phyloP scores from a whole-genome alignment of 305 asterid species.

The Solanum aculeatissimum region DNA sequence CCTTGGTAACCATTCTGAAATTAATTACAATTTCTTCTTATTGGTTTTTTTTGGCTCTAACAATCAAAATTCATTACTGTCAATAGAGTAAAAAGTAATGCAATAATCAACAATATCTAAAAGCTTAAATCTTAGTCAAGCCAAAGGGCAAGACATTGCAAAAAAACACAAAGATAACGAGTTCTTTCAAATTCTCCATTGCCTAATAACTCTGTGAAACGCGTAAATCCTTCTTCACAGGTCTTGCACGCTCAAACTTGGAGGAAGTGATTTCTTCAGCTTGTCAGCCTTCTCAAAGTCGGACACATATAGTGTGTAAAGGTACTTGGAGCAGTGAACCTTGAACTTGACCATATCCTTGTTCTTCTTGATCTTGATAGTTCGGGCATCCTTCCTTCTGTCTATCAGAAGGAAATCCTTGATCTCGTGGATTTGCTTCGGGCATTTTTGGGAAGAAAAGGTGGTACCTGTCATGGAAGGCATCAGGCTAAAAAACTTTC shows the following conservation, averaged over 20 bases:
- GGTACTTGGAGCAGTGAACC: conserved; percentile 12
- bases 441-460: too few species aligned
- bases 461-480: too few species aligned
- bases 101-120: neutral
- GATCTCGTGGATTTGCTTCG: conserved; percentile 10
- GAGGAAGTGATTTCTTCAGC: conserved; percentile 9
- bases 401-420: conserved; percentile 9
- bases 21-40: too few species aligned
- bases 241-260: conserved; percentile 9
- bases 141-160: neutral
- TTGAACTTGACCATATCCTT: conserved; percentile 9
- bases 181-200: neutral
- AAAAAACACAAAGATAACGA: neutral
- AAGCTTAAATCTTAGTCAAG: neutral
- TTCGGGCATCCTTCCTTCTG: conserved; percentile 7
- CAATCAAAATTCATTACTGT: neutral
- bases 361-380: conserved; percentile 4
- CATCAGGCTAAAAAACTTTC: too few species aligned
- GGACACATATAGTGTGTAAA: conserved; percentile 1
- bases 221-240: neutral
- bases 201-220: neutral
- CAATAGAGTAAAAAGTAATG: neutral
- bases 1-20: too few species aligned
- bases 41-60: neutral
- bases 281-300: conserved; percentile 8